These are phyloP conservation scores for Pugionium cornutum DNA, from an alignment of 345 rosid species.

Conservation along the genomic window DNA sequence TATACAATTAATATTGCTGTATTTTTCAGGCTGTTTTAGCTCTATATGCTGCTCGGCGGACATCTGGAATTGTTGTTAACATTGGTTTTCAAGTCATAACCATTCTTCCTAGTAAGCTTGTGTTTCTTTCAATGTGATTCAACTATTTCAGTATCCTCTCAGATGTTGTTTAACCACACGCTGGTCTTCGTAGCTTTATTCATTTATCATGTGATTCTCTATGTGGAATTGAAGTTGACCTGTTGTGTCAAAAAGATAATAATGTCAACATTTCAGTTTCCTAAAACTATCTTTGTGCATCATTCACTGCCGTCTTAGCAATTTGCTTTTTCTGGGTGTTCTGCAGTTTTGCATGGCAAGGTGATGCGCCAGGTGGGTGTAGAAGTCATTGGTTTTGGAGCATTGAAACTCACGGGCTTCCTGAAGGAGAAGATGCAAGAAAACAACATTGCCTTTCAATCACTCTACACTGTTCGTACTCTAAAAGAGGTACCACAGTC, in stretches of 20 bases:
- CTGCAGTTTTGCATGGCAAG: constrained; percentile 82
- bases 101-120: constrained; percentile 76
- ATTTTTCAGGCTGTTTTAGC: constrained; percentile 78
- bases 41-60: constrained; percentile 65
- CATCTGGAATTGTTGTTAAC: constrained; percentile 88
- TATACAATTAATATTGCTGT: neutral
- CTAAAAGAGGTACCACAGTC: constrained; percentile 70
- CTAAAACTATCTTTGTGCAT: constrained; percentile 14
- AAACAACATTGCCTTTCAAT: constrained; percentile 64
- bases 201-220: neutral
- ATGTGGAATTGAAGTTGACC: constrained; percentile 14
- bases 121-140: neutral
- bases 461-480: constrained; percentile 77
- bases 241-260: constrained; percentile 19
- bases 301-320: constrained; percentile 27
- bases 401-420: constrained; percentile 79
- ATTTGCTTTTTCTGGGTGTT: constrained; percentile 25
- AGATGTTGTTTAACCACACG: neutral
- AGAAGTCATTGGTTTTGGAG: constrained; percentile 83
- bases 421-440: constrained; percentile 81
- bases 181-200: neutral
- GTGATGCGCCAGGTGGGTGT: constrained; percentile 90
- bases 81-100: constrained; percentile 90
- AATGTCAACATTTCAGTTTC: neutral
- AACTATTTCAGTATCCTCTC: neutral